Percentiles rank a stretch among this genome's conserved stretches.
These are phyloP conservation scores for Abortiporus biennis DNA, from an alignment of 1,284 basidiomycete genomes.

Conservation along the genomic window DNA sequence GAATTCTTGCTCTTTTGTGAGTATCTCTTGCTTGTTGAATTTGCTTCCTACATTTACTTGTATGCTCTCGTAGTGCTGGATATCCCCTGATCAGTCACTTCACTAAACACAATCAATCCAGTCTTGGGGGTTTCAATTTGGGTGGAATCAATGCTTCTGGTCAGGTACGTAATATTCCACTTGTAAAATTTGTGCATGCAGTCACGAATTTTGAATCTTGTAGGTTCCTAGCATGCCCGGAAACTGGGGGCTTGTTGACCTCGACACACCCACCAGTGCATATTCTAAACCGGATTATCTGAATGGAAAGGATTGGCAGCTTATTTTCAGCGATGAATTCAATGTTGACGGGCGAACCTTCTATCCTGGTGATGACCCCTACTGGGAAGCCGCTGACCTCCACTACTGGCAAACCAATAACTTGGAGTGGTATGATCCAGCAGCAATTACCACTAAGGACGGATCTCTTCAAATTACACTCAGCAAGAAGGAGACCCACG, in stretches of 20 bases:
- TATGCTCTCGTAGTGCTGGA: slow-evolving; percentile 49
- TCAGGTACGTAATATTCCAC: slow-evolving; percentile 41
- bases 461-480: slow-evolving; percentile 82
- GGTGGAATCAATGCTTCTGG: slow-evolving; percentile 81
- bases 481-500: slow-evolving; percentile 59
- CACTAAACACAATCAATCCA: slow-evolving; percentile 40
- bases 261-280: slow-evolving; percentile 62
- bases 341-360: slow-evolving; percentile 77
- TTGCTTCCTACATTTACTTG: not conserved
- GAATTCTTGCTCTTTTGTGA: slow-evolving; percentile 71
- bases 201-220: not conserved
- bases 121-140: slow-evolving; percentile 66
- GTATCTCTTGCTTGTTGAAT: slow-evolving; percentile 19
- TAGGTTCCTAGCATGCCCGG: slow-evolving; percentile 62
- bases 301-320: slow-evolving; percentile 44
- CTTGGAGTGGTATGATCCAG: slow-evolving; percentile 75
- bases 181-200: not conserved
- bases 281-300: slow-evolving; percentile 55
- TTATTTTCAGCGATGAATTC: slow-evolving; percentile 91
- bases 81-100: slow-evolving; percentile 78
- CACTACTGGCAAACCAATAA: slow-evolving; percentile 64
- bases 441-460: slow-evolving; percentile 69
- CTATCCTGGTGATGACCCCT: slow-evolving; percentile 59
- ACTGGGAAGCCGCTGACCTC: slow-evolving; percentile 67
- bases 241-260: slow-evolving; percentile 70